A percentile compares a stretch with the other conserved stretches of the same genome.
Evolutionary conservation across 441 rosid species (phyloP).

Genomic region (Pelargonium cotyledonis): DNA sequence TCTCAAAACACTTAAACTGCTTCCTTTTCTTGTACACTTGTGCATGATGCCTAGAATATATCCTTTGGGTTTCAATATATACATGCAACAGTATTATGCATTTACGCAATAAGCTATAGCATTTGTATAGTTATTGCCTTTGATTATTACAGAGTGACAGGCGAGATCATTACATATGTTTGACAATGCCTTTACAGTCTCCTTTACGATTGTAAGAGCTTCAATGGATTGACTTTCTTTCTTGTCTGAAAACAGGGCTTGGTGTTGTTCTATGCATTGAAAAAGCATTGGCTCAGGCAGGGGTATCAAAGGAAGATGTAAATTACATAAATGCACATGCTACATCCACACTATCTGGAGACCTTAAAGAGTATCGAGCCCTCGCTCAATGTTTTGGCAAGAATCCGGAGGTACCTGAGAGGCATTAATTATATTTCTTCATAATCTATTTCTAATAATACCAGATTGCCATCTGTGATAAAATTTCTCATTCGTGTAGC

Average conservation of each 20-base stretch:
- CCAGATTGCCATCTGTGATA: constrained; percentile 17
- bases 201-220: neutral
- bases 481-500: constrained; percentile 35
- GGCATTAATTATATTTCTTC: constrained; percentile 10
- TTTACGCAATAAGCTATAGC: neutral
- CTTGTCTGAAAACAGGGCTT: constrained; percentile 39
- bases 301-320: constrained; percentile 65
- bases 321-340: constrained; percentile 97
- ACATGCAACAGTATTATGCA: neutral
- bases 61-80: neutral
- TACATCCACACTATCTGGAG: constrained; percentile 89
- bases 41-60: neutral
- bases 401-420: constrained; percentile 55
- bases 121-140: neutral
- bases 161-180: neutral
- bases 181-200: neutral
- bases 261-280: constrained; percentile 83
- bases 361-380: constrained; percentile 75
- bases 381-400: constrained; percentile 75
- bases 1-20: neutral
- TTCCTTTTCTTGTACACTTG: neutral
- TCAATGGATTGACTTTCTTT: neutral
- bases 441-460: constrained; percentile 1
- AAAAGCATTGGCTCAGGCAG: constrained; percentile 70
- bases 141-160: neutral